Base-by-base conservation (phyloP, 495 filamentous ascomycete species). In the Penicillium lagena region DNA sequence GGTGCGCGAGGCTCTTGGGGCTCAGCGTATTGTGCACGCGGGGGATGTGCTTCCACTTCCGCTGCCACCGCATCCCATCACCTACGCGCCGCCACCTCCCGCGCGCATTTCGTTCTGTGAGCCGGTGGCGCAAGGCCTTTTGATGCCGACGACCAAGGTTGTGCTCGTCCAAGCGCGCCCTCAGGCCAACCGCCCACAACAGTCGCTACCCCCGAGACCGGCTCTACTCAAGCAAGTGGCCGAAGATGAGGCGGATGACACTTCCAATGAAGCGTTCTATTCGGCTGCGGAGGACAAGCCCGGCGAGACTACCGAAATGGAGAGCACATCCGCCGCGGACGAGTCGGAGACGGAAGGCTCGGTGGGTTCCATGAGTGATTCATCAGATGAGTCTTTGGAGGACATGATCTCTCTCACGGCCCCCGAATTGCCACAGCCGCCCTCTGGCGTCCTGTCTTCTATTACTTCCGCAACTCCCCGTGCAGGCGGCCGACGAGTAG, bases 41-140 rank as follows among this genome's bases (percentile, higher is more conserved):
- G 89, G 87, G 2, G 93, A 97, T 56, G 64, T 90, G 35, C 78
- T 98, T 45, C 85, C 87, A 1, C 70, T 98, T 33, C 87, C 87
- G 6, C 66, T 95, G 13, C 84, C 86, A 12, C 77, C 86, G n/a
- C 89, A 96, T 65, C 86, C 89, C 9, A 88, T 93, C 50, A 96
- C 87, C 31, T 90, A 90, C 67, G 85, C 83, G 11, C 81, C 84
- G 7, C 78, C 87, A 12, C 86, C 85, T n/a, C 88, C 87, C 4
- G 82, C 74, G 28, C 78, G 70, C 46, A 78, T 81, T 43, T 76
- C 74, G 17, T 75, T 78, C 28, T 85, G 81, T 56, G 81, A 85
- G 55, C 81, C 81, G 7, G 87, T 98, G 8, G 81, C 86, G 2
- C 93, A 98, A 64, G 93, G 93, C 2, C 60, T 95, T 28, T 64